phyloP scores from a whole-genome alignment of 2,329 filamentous ascomycete species.

The Colletotrichum tropicicola region DNA sequence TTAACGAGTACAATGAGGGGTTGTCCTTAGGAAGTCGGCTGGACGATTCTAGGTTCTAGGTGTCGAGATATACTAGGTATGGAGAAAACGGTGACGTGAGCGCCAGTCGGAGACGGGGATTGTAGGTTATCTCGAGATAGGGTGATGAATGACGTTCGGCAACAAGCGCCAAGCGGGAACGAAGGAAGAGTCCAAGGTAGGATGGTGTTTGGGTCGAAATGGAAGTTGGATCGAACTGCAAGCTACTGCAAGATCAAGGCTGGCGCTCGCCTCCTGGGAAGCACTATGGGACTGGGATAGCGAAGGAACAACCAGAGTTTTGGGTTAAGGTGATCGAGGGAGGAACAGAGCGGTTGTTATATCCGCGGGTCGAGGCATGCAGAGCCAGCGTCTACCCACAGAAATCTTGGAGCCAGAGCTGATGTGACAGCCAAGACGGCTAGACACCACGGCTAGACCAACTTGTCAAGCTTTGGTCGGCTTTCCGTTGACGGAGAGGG shows the following conservation, averaged over 20 bases:
- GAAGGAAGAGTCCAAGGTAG: no score
- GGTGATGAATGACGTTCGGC: not conserved
- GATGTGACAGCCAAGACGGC: not conserved
- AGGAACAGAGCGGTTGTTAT: conserved; percentile 10
- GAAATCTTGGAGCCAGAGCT: not conserved
- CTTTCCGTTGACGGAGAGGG: conserved; percentile 21
- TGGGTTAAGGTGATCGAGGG: not conserved
- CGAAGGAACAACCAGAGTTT: not conserved
- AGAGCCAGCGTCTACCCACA: not conserved
- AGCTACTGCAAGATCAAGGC: conserved; percentile 7
- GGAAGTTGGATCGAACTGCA: not conserved
- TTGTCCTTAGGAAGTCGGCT: no score
- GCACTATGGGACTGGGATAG: not conserved
- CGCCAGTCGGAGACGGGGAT: not conserved
- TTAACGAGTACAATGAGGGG: no score
- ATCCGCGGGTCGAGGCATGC: not conserved
- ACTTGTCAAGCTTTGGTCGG: not conserved
- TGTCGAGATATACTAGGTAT: not conserved
- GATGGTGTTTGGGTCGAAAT: not conserved
- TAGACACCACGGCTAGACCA: conserved; percentile 3
- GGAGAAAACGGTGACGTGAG: not conserved
- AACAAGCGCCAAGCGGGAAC: no score
- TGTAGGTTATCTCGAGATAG: not conserved
- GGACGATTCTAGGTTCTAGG: conserved; percentile 21
- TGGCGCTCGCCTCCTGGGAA: not conserved